Evolutionary conservation across 164 flowering plant genomes (phyloP), one percentile per base, ranked within the genome.

Genomic region (Kalanchoe fedtschenkoi): DNA sequence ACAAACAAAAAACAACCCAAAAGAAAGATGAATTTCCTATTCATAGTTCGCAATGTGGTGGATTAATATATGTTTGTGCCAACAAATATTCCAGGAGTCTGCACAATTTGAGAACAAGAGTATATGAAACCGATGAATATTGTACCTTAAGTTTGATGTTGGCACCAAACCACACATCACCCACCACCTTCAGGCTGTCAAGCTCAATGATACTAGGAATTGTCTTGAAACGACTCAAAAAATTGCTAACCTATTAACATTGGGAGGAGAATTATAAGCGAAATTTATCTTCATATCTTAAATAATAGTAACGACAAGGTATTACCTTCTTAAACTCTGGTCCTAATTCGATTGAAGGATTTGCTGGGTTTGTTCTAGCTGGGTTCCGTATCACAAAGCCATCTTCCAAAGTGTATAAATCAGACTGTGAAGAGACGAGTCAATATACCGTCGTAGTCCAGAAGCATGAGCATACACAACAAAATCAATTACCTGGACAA

Each of bases 81-180:
- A 13, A 15, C 8, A 3, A 3, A 39, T 9, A 61, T 39, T 28
- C 8, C 22, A 30, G 43, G 24, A 26, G 19, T 6, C 33, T 4
- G 46, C 5, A 41, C 34, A 17, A n/a, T n/a, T n/a, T n/a, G n/a
- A 8, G 11, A 30, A 43, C 33, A 17, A 30, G 5, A 38, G 1
- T 3, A 30, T 9, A 42, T 5, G 13, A 62, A 4, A 62, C 22
- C 30, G 34, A 21, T 11, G 22, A 19, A 53, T 15, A 15, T 1
- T 43, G 19, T 89, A 93, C 98, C 98, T 90, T 88, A 43, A 93
- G 86, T 53, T 69, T 70, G 43, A 88, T 65, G 21, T 74, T 75
- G 67, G 87, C 69, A 57, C 99, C 99, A 75, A 93, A 93, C 95
- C 88, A 93, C 5, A 91, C 96, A 81, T 93, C 99, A 59, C 99